Evolutionary conservation across 345 rosid species (phyloP).

Genomic region (Brassica juncea): DNA sequence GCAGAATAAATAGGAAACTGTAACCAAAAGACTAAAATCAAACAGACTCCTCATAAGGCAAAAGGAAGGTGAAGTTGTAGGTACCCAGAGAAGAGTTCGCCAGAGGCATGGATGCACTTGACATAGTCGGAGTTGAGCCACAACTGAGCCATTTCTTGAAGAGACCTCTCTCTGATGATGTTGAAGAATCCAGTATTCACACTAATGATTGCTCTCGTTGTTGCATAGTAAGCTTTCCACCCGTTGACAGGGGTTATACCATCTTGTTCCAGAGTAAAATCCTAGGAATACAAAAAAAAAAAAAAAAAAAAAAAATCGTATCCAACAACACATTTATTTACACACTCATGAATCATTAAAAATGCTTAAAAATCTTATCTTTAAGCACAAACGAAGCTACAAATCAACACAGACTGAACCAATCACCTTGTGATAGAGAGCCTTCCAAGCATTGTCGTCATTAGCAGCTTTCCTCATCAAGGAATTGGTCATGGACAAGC

Average conservation of each 20-base stretch:
- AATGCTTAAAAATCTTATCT: too few species aligned
- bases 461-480: conserved; percentile 98
- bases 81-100: conserved; percentile 90
- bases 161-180: conserved; percentile 76
- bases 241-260: conserved; percentile 76
- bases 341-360: background rate
- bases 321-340: background rate
- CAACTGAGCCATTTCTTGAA: conserved; percentile 72
- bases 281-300: conserved; percentile 45
- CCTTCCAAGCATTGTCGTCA: conserved; percentile 98
- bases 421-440: conserved; percentile 87
- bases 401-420: background rate
- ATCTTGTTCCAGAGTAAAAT: conserved; percentile 92
- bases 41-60: background rate
- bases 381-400: background rate
- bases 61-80: conserved; percentile 12
- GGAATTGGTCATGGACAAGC: conserved; percentile 91
- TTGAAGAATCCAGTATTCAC: conserved; percentile 77
- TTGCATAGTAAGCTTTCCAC: conserved; percentile 97
- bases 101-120: conserved; percentile 85
- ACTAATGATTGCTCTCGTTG: conserved; percentile 85
- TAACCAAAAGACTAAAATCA: background rate
- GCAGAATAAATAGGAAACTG: background rate
- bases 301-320: conserved; percentile 3
- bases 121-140: conserved; percentile 96